Evolutionary conservation across 371 early-diverging fungal genomes (phyloP), one percentile per base, ranked within the genome.

Genomic region (Mortierella sp.): DNA sequence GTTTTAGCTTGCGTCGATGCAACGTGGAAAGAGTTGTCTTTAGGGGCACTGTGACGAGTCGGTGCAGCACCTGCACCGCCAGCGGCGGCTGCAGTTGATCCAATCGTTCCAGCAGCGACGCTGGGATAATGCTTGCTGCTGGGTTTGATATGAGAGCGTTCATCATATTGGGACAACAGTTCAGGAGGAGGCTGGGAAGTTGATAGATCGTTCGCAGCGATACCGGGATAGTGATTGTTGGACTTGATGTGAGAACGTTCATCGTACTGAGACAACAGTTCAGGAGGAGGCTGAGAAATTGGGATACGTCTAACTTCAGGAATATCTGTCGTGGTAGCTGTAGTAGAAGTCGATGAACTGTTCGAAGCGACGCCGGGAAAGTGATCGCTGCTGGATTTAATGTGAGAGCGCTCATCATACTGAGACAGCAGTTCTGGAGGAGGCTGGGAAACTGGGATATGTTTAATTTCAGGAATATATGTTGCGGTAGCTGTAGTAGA

Each of bases 371-470:
- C n/a, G n/a, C n/a, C n/a, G n/a, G n/a, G n/a, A n/a, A n/a, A n/a
- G n/a, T n/a, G n/a, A n/a, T n/a, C n/a, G n/a, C n/a, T n/a, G n/a
- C n/a, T n/a, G n/a, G n/a, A n/a, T n/a, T n/a, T n/a, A n/a, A n/a
- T n/a, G n/a, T n/a, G n/a, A n/a, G n/a, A n/a, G n/a, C n/a, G n/a
- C n/a, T n/a, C n/a, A n/a, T n/a, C n/a, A n/a, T 29, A 9, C 34
- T 6, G 0, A 34, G 31, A 5, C 1, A 34, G n/a, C 32, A 34
- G 5, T 1, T 67, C 67, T 23, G 37, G 1, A 2, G 71, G 65
- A 13, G 73, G 64, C 26, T 67, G 66, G 5, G 61, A 58, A 29
- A 73, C 58, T n/a, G 67, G 73, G 42, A 63, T 67, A 4, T 54
- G 72, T 22, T 65, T 54, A 12, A 23, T 34, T 1, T 56, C 61